A percentile compares a stretch with the other conserved stretches of the same genome.
Conservation (phyloP, 805 yeast species). For the Schwanniomyces yamadae region DNA sequence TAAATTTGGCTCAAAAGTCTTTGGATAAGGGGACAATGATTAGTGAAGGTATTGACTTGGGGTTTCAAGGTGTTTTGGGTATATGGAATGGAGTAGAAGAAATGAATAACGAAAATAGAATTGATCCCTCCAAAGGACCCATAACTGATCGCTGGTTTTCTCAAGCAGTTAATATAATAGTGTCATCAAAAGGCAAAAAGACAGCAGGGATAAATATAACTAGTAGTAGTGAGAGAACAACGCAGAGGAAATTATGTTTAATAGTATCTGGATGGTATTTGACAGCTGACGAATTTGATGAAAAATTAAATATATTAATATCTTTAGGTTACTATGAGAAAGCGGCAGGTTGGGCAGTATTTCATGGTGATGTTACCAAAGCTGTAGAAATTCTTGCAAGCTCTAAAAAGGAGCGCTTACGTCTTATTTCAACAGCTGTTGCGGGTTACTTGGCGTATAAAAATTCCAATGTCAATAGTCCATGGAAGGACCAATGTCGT, state of each 20-base stretch:
- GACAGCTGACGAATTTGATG: slow-evolving; percentile 71
- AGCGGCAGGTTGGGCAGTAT: slow-evolving; percentile 98
- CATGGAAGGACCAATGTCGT: slow-evolving; percentile 94
- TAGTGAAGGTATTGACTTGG: slow-evolving; percentile 70
- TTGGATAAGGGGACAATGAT: slow-evolving; percentile 66
- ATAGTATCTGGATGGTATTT: slow-evolving; percentile 90
- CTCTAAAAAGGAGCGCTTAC: slow-evolving; percentile 67
- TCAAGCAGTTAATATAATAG: slow-evolving; percentile 53
- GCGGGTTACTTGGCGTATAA: slow-evolving; percentile 82
- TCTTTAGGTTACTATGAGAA: slow-evolving; percentile 65
- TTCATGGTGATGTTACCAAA: slow-evolving; percentile 80
- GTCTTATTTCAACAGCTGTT: slow-evolving; percentile 88
- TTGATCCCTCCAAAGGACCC: slow-evolving; percentile 21
- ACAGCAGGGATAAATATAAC: slow-evolving; percentile 47
- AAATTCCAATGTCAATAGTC: slow-evolving; percentile 56
- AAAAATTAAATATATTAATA: slow-evolving; percentile 57
- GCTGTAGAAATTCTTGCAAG: slow-evolving; percentile 78
- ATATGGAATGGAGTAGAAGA: slow-evolving; percentile 79
- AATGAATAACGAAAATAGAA: slow-evolving; percentile 46
- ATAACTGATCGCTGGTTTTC: slow-evolving; percentile 42
- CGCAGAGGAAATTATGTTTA: slow-evolving; percentile 75
- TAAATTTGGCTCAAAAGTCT: slow-evolving; percentile 66
- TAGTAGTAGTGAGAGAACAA: slow-evolving; percentile 48
- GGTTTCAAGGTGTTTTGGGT: slow-evolving; percentile 85
- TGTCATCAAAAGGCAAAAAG: slow-evolving; percentile 46